These are phyloP conservation scores for Marchantia paleacea DNA, from an alignment of 225 moss, liverwort and hornwort genomes.

Conservation along the genomic window DNA sequence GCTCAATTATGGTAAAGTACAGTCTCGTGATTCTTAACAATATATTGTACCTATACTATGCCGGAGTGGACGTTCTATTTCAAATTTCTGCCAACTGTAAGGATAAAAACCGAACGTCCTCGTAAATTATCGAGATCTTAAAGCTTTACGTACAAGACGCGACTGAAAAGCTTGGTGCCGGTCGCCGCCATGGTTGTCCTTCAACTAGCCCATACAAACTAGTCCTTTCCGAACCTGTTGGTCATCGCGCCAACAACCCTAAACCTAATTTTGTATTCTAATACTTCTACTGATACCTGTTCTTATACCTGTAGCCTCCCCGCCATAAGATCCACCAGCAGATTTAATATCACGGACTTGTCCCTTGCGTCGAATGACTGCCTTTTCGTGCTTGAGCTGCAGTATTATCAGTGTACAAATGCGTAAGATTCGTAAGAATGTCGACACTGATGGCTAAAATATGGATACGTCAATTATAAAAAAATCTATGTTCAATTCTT, in stretches of 20 bases:
- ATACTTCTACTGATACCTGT: conserved; percentile 89
- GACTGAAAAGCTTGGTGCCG: background rate
- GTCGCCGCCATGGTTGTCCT: too few relatives aligned
- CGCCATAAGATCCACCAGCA: conserved; percentile 70
- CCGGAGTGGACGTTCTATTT: background rate
- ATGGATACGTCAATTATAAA: too few relatives aligned
- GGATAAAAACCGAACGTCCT: background rate
- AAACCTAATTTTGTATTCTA: conserved; percentile 52
- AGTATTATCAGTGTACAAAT: background rate
- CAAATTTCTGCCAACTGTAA: background rate
- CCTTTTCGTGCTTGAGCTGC: conserved; percentile 95
- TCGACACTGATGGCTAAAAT: background rate
- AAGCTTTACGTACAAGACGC: background rate
- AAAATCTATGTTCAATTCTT: too few relatives aligned
- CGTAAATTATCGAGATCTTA: background rate
- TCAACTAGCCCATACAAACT: too few relatives aligned
- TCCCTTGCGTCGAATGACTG: conserved; percentile 81
- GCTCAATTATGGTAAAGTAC: background rate
- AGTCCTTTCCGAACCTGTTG: background rate
- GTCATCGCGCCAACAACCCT: background rate
- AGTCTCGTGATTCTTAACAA: background rate
- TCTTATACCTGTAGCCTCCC: conserved; percentile 84
- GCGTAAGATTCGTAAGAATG: background rate
- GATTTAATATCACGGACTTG: conserved; percentile 72
- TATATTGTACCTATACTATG: background rate